These are phyloP conservation scores for Dactylis glomerata DNA, from an alignment of 176 grass and related monocot species.

Conservation along the genomic window DNA sequence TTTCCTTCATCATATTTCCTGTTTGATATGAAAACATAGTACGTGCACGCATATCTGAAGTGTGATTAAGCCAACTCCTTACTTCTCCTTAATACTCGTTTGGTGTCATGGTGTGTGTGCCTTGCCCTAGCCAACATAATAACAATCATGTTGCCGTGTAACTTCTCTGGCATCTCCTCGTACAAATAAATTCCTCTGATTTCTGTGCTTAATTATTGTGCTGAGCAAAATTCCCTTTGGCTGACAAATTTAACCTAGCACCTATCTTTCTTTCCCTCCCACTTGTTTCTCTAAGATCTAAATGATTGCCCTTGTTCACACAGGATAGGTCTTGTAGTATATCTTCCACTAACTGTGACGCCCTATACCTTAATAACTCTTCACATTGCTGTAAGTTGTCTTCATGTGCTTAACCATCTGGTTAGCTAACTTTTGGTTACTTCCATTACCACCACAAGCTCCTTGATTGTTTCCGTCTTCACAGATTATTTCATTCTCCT, in stretches of 20 bases:
- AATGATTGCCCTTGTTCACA: conserved; percentile 15
- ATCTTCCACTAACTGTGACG: background rate
- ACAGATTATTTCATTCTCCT: conserved; percentile 18
- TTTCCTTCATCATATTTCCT: background rate
- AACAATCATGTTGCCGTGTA: background rate
- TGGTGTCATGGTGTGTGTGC: background rate
- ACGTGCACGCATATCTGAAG: background rate
- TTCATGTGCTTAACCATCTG: background rate
- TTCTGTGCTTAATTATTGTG: background rate
- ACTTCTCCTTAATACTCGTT: background rate
- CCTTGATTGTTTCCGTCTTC: background rate
- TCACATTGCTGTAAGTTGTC: conserved; percentile 36
- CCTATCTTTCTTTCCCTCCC: background rate
- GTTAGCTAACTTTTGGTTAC: conserved; percentile 11
- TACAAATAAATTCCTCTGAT: background rate
- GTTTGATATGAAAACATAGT: background rate
- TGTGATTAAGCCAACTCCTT: background rate
- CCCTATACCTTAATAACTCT: conserved; percentile 26
- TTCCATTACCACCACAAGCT: background rate
- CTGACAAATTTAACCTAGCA: background rate
- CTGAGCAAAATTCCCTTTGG: background rate
- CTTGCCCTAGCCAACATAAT: background rate
- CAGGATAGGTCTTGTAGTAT: background rate
- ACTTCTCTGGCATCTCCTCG: background rate
- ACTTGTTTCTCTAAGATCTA: conserved; percentile 4